A percentile compares a stretch with the other conserved stretches of the same genome.
Conservation (phyloP, 768 basidiomycete species). For the Inosperma sp. region DNA sequence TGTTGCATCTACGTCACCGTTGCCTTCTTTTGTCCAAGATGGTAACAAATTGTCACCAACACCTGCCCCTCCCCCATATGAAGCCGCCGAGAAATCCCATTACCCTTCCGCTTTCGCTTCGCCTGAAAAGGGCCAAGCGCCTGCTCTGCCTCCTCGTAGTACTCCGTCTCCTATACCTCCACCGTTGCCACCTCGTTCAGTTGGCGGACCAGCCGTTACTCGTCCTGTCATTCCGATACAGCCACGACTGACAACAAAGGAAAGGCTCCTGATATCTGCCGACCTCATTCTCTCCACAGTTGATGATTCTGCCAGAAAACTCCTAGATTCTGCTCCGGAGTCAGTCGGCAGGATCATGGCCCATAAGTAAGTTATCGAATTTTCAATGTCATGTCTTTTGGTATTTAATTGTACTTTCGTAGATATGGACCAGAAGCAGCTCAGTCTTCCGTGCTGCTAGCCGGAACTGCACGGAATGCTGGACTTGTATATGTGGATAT, state of each 20-base stretch:
- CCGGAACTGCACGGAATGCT: conserved; percentile 66
- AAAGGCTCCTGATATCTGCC: conserved; percentile 55
- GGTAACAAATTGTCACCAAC: not conserved
- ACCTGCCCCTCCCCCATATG: conserved; percentile 5
- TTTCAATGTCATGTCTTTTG: not conserved
- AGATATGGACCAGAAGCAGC: conserved; percentile 64
- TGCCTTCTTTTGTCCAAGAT: not conserved
- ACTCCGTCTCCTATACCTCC: conserved; percentile 30
- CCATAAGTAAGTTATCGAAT: conserved; percentile 45
- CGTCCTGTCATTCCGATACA: conserved; percentile 20
- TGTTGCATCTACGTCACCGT: conserved; percentile 16
- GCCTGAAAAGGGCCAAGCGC: conserved; percentile 13
- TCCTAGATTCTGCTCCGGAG: conserved; percentile 48
- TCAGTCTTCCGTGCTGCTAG: conserved; percentile 52
- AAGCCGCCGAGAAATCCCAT: conserved; percentile 2
- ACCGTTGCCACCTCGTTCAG: conserved; percentile 33
- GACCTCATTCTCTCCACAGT: conserved; percentile 63
- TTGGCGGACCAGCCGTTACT: conserved; percentile 1
- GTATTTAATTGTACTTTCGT: not conserved
- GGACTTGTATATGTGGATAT: conserved; percentile 75
- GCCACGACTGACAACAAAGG: conserved; percentile 37
- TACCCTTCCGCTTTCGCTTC: conserved; percentile 3
- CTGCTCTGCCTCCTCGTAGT: conserved; percentile 31
- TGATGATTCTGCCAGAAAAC: conserved; percentile 50
- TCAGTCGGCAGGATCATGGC: conserved; percentile 47